phyloP scores from a whole-genome alignment of 371 early-diverging fungal species.

The Choanephora cucurbitarum region DNA sequence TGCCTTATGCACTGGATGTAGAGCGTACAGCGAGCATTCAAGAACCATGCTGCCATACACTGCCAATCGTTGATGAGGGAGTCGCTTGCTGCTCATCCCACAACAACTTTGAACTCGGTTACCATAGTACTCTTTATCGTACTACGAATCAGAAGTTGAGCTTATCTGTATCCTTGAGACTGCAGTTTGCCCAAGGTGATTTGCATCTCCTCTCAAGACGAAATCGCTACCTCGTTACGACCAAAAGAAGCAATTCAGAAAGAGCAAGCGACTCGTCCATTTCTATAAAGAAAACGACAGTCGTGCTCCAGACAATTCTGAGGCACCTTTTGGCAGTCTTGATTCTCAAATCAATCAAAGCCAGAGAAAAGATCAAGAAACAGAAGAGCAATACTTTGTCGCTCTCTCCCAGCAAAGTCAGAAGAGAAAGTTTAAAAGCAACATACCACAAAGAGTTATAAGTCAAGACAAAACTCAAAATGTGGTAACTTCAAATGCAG shows the following conservation, averaged over 20 bases:
- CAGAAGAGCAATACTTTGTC: neutral
- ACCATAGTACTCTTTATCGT: neutral
- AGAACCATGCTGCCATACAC: neutral
- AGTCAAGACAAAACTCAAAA: too few species aligned
- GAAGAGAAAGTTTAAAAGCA: neutral
- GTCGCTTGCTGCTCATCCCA: neutral
- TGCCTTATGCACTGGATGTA: constrained; percentile 1
- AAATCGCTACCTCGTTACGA: neutral
- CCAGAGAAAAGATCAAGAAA: neutral
- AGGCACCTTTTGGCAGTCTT: neutral
- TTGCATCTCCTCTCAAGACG: neutral
- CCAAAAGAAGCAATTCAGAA: neutral
- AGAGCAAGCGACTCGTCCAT: neutral
- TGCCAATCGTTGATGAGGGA: neutral
- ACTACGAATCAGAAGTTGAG: neutral
- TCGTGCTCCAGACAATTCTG: neutral
- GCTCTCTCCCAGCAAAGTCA: too few species aligned
- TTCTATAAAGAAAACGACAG: neutral
- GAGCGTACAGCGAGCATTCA: neutral
- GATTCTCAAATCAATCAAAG: neutral
- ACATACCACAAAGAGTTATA: too few species aligned
- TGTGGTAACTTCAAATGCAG: too few species aligned
- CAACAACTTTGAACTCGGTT: neutral
- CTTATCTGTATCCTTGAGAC: neutral
- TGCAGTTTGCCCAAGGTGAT: neutral